Percentiles rank a stretch among this genome's conserved stretches.
phyloP scores from a whole-genome alignment of 495 filamentous ascomycete genomes.

The Podospora tetraspora region DNA sequence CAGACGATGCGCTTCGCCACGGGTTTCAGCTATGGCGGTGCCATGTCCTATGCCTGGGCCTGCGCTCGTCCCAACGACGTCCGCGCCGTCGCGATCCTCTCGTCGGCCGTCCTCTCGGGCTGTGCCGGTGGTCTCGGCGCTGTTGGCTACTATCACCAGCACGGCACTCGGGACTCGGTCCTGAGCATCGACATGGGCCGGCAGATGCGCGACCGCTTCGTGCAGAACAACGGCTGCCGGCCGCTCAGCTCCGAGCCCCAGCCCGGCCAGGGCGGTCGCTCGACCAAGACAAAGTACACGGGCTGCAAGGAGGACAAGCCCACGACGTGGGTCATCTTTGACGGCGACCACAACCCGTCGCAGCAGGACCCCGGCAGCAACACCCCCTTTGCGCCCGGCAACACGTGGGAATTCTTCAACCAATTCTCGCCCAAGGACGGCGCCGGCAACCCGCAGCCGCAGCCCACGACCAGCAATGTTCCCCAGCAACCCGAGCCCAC shows the following conservation, averaged over 20 bases:
- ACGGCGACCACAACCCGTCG: slow-evolving; percentile 26
- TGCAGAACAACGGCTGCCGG: slow-evolving; percentile 34
- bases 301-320: slow-evolving; percentile 29
- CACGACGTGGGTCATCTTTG: slow-evolving; percentile 23
- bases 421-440: slow-evolving; percentile 16
- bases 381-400: slow-evolving; percentile 23
- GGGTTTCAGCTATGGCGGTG: slow-evolving; percentile 43
- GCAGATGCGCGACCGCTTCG: slow-evolving; percentile 30
- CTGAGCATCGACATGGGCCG: slow-evolving; percentile 29
- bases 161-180: slow-evolving; percentile 31
- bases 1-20: slow-evolving; percentile 35
- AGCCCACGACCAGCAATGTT: slow-evolving; percentile 1
- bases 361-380: slow-evolving; percentile 20
- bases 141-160: slow-evolving; percentile 37
- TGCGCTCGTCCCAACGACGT: slow-evolving; percentile 36
- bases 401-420: slow-evolving; percentile 30
- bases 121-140: slow-evolving; percentile 34
- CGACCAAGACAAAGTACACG: slow-evolving; percentile 27
- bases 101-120: slow-evolving; percentile 27
- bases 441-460: not conserved
- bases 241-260: slow-evolving; percentile 18
- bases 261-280: slow-evolving; percentile 14
- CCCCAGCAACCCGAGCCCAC: slow-evolving; percentile 2
- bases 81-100: slow-evolving; percentile 37
- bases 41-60: slow-evolving; percentile 42